These are phyloP conservation scores for Phaeosphaeria sp. DNA, from an alignment of 2,329 filamentous ascomycete species.

Conservation along the genomic window DNA sequence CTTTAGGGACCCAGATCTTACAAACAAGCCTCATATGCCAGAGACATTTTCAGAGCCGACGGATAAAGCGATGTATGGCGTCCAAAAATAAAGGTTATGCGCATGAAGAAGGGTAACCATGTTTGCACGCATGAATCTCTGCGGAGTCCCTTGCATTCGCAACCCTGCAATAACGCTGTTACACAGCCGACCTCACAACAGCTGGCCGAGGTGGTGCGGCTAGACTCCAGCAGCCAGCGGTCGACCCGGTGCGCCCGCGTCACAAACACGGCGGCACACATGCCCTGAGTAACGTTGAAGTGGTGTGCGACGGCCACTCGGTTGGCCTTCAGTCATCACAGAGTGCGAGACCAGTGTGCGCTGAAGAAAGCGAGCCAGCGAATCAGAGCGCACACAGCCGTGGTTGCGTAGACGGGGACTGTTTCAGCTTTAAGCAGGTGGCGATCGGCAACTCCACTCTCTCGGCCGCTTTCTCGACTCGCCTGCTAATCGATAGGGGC, in stretches of 20 bases:
- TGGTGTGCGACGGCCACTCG: constrained; percentile 14
- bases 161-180: constrained; percentile 17
- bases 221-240: constrained; percentile 6
- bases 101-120: constrained; percentile 22
- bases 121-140: constrained; percentile 20
- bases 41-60: constrained; percentile 4
- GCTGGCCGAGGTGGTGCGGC: not conserved
- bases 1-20: constrained; percentile 11
- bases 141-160: constrained; percentile 14
- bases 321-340: constrained; percentile 20
- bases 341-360: constrained; percentile 17
- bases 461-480: constrained; percentile 13
- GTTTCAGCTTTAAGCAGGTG: constrained; percentile 32
- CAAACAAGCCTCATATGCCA: not conserved
- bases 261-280: constrained; percentile 27
- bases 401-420: constrained; percentile 8
- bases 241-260: constrained; percentile 18
- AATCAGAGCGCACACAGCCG: constrained; percentile 21
- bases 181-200: constrained; percentile 10
- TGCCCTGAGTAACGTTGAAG: constrained; percentile 12
- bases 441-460: constrained; percentile 27
- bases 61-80: constrained; percentile 10
- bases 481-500: constrained; percentile 31
- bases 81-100: constrained; percentile 28
- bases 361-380: constrained; percentile 18